Percentiles rank a stretch among this genome's conserved stretches.
phyloP scores from a whole-genome alignment of 148 eudicot genomes.

The Pharnaceum exiguum region DNA sequence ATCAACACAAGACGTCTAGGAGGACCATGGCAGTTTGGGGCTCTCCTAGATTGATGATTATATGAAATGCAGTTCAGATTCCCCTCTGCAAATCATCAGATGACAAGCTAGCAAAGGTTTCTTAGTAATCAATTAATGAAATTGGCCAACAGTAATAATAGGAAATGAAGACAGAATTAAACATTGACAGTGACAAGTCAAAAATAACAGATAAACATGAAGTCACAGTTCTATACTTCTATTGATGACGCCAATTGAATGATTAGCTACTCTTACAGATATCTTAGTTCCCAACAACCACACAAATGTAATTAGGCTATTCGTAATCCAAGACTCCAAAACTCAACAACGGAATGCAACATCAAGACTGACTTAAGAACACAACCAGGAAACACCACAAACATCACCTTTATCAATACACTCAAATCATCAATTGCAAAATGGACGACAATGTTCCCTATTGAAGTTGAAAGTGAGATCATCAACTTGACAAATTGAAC shows the following conservation, averaged over 20 bases:
- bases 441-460: conserved; percentile 3
- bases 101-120: conserved; percentile 8
- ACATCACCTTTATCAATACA: conserved; percentile 1
- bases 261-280: not conserved
- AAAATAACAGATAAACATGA: not conserved
- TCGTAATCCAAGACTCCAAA: not conserved
- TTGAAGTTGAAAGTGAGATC: conserved; percentile 5
- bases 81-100: not conserved
- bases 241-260: not conserved
- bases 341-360: conserved; percentile 3
- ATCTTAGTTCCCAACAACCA: not conserved
- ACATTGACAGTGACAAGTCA: conserved; percentile 22
- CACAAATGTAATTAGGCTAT: not conserved
- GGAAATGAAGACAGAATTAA: not conserved
- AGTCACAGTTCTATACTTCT: not conserved
- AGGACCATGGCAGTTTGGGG: not conserved
- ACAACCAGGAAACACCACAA: conserved; percentile 4
- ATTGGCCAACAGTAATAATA: conserved; percentile 6
- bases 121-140: not conserved
- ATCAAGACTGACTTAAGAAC: conserved; percentile 6
- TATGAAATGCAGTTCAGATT: not conserved
- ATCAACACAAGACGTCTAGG: not conserved
- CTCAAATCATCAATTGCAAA: conserved; percentile 12
- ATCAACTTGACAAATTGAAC: conserved; percentile 15
- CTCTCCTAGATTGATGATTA: not conserved